Evolutionary conservation across 371 early-diverging fungal genomes (phyloP).

Genomic region (Rhizopus delemar): DNA sequence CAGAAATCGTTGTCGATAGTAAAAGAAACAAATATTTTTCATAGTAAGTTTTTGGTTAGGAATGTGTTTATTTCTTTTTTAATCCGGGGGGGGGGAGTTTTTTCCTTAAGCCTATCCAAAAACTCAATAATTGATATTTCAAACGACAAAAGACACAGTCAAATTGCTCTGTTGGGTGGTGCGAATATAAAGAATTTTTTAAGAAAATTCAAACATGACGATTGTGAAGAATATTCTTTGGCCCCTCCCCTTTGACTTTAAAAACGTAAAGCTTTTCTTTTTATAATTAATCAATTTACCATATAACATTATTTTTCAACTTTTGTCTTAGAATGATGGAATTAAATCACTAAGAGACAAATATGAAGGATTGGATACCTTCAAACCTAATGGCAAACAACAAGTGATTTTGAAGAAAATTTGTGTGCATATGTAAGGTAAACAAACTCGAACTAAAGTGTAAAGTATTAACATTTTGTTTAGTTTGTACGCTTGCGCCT

Average conservation of each 20-base stretch:
- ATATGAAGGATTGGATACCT: conserved; percentile 5
- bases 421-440: conserved; percentile 5
- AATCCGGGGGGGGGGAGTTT: too few species aligned
- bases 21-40: neutral
- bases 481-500: conserved; percentile 6
- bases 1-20: neutral
- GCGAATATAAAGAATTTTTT: conserved; percentile 2
- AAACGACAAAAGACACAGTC: neutral
- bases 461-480: conserved; percentile 9
- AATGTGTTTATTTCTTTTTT: conserved; percentile 9
- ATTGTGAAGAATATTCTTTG: conserved; percentile 1
- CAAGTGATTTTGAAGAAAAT: conserved; percentile 3
- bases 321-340: conserved; percentile 3
- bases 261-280: conserved; percentile 3
- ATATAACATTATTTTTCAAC: conserved; percentile 5
- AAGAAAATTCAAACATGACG: conserved; percentile 5
- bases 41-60: conserved; percentile 10
- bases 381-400: neutral
- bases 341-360: neutral
- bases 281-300: conserved; percentile 4
- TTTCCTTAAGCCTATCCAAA: conserved; percentile 2
- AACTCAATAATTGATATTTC: conserved; percentile 6
- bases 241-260: too few species aligned
- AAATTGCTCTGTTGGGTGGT: conserved; percentile 6
- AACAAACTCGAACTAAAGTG: conserved; percentile 5